phyloP scores from a whole-genome alignment of 805 yeast genomes.

The Wickerhamiella galacta region DNA sequence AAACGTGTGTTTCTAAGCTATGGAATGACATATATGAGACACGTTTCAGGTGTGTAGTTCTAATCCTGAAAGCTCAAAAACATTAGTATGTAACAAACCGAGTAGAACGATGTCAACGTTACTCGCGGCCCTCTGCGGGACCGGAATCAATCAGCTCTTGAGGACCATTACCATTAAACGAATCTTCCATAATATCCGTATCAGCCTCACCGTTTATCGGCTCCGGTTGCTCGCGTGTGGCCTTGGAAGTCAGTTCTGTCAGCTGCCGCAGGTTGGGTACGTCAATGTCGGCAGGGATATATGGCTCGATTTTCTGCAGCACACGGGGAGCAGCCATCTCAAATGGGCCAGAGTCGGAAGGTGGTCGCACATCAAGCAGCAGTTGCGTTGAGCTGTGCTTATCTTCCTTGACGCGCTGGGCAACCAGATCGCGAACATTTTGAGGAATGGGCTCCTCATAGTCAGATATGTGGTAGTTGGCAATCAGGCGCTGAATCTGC shows the following conservation, averaged over 20 bases:
- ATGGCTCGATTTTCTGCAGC: conserved; percentile 51
- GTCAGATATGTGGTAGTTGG: conserved; percentile 82
- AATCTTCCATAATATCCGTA: too few species aligned
- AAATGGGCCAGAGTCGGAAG: conserved; percentile 26
- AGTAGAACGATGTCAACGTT: too few species aligned
- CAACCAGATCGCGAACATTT: conserved; percentile 62
- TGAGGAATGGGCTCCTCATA: conserved; percentile 86
- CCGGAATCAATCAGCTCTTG: too few species aligned
- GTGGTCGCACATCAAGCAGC: conserved; percentile 25
- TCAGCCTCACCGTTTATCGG: too few species aligned
- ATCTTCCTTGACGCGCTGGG: conserved; percentile 26
- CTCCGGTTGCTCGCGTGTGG: too few species aligned
- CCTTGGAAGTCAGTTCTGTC: conserved; percentile 44
- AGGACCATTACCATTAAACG: too few species aligned
- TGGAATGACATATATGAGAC: too few species aligned
- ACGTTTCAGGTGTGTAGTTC: too few species aligned
- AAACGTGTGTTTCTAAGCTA: too few species aligned
- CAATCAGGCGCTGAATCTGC: conserved; percentile 84
- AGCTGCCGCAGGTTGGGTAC: conserved; percentile 79
- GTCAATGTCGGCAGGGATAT: conserved; percentile 87
- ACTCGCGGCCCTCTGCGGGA: too few species aligned
- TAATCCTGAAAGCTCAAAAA: too few species aligned
- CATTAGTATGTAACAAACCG: too few species aligned
- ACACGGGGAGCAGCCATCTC: conserved; percentile 33
- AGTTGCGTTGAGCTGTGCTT: conserved; percentile 29